Base-by-base conservation (phyloP, 2,329 filamentous ascomycete species). In the Zymoseptoria passerinii region DNA sequence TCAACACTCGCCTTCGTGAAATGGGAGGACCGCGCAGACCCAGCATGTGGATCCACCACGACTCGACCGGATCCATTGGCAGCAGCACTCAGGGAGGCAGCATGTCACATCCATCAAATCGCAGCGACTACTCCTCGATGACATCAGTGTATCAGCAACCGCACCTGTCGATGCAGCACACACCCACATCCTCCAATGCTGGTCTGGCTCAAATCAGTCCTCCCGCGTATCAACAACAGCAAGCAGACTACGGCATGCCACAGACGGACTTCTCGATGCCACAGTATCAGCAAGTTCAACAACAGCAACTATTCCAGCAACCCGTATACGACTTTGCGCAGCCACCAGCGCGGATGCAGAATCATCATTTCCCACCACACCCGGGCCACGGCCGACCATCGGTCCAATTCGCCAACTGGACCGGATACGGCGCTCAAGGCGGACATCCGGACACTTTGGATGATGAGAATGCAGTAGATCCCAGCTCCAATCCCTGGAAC, bases 1-100 rank as follows among this genome's bases (percentile, higher is more conserved):
- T 80, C 0, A 74, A 76, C 49, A 70, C 72, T 48, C 73, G 75
- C 7, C 62, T 70, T 3, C 67, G 70, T 28, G 68, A 71, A n/a
- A 53, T 72, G 18, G 67, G 70, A n/a, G 64, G 60, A 8, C 35
- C 55, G 3, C 64, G 65, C 9, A 55, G 66, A 29, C 68, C 65
- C 16, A 69, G 66, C 60, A 66, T 66, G 50, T 70, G 67, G 68
- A 64, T 55, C 6, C 61, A 68, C 50, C 59, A 62, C 51, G 61
- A 61, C 29, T 70, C 67, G 13, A 58, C 59, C 1, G 62, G 65
- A 54, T 71, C 68, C 5, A 55, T 68, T 16, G 61, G 59, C 54
- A 70, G 65, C 54, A 64, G 59, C 52, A 44, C 16, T 7, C 62
- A 61, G 48, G 60, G 58, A 53, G 62, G 62, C 16, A 68, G 63